Conservation (phyloP, 306 rosid species). For the Carpinus fangiana region DNA sequence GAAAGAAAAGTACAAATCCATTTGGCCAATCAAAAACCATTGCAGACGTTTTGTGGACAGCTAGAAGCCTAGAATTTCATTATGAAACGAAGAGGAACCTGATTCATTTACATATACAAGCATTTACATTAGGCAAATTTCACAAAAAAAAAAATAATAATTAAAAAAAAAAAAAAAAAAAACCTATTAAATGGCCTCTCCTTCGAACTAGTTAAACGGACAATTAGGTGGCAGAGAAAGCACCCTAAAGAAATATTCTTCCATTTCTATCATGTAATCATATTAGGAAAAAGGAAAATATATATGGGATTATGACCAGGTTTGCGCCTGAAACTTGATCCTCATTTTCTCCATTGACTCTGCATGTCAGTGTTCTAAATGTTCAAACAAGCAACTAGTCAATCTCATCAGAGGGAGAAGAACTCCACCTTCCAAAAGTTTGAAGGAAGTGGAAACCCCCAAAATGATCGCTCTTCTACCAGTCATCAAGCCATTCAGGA, state of each 20-base stretch:
- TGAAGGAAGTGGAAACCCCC: constrained; percentile 26
- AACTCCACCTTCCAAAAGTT: constrained; percentile 29
- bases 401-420: constrained; percentile 23
- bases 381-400: constrained; percentile 20
- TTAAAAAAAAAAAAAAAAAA: constrained; percentile 23
- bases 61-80: constrained; percentile 25
- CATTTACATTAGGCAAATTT: constrained; percentile 47
- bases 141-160: constrained; percentile 5
- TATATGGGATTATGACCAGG: constrained; percentile 29
- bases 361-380: constrained; percentile 10
- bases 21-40: constrained; percentile 26
- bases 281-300: constrained; percentile 25
- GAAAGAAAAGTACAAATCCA: neutral
- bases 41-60: constrained; percentile 11
- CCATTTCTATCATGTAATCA: constrained; percentile 25
- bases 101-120: constrained; percentile 41
- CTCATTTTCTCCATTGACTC: constrained; percentile 13
- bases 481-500: constrained; percentile 90
- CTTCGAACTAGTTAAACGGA: constrained; percentile 33
- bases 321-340: constrained; percentile 3
- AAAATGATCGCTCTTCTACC: constrained; percentile 51
- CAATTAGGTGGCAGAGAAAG: constrained; percentile 26
- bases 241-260: constrained; percentile 27
- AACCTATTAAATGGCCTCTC: constrained; percentile 40
- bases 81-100: constrained; percentile 25